Percentiles rank a stretch among this genome's conserved stretches.
Conservation (phyloP, 1,284 basidiomycete genomes). For the Golubevia pallescens region DNA sequence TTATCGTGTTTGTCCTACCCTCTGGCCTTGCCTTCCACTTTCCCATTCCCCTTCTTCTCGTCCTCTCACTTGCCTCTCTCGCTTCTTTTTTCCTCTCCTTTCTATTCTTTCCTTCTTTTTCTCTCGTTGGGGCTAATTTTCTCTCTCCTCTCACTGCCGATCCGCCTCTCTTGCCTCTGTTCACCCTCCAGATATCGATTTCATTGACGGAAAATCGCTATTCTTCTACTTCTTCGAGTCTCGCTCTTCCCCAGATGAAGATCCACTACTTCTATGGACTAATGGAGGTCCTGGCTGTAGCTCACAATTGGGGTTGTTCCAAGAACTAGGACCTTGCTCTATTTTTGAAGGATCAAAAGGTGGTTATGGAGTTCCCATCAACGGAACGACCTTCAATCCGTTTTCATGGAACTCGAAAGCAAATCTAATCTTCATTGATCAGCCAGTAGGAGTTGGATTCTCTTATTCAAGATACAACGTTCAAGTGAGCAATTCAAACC, state of each 20-base stretch:
- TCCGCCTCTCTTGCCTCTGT: not conserved
- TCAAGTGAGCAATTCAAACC: conserved; percentile 26
- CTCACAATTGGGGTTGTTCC: conserved; percentile 67
- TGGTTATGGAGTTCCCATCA: conserved; percentile 49
- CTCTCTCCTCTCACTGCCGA: not conserved
- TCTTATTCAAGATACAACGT: conserved; percentile 75
- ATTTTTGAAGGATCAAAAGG: conserved; percentile 15
- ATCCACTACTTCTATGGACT: conserved; percentile 65
- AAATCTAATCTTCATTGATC: conserved; percentile 76
- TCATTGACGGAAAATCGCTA: conserved; percentile 72
- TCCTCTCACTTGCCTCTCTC: not conserved
- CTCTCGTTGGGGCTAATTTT: no score
- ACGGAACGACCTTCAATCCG: conserved; percentile 72
- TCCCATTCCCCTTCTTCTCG: no score
- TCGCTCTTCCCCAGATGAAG: conserved; percentile 71
- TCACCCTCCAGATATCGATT: conserved; percentile 43
- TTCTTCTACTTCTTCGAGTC: conserved; percentile 89
- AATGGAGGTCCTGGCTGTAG: conserved; percentile 71
- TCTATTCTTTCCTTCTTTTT: no score
- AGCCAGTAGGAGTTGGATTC: conserved; percentile 75
- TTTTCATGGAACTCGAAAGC: conserved; percentile 74
- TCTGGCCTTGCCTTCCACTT: no score
- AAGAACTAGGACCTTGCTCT: conserved; percentile 71
- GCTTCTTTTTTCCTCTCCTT: no score
- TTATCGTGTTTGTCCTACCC: no score